Conservation (phyloP, 148 eudicot species). For the Pouteria glomerata region DNA sequence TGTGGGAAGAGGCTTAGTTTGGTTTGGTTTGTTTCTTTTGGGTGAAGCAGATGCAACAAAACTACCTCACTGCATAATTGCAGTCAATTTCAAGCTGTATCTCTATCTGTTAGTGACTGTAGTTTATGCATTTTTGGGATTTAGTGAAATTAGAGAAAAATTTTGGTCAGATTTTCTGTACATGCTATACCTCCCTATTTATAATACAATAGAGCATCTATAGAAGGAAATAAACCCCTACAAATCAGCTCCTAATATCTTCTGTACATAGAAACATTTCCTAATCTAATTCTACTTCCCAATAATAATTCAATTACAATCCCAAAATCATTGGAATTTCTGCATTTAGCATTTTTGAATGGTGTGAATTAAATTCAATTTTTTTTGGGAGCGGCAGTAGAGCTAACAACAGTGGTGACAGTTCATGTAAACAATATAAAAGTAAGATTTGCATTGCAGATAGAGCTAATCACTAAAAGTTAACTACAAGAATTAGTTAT, state of each 20-base stretch:
- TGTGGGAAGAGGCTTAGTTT: too few species aligned
- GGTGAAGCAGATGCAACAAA: not conserved
- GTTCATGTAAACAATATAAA: not conserved
- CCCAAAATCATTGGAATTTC: too few species aligned
- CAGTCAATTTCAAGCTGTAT: not conserved
- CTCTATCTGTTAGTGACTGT: not conserved
- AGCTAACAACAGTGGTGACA: not conserved
- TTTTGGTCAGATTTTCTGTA: too few species aligned
- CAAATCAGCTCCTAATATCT: too few species aligned
- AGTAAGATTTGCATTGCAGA: not conserved
- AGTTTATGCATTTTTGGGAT: not conserved
- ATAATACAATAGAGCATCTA: too few species aligned
- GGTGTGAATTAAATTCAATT: not conserved
- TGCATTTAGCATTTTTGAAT: not conserved
- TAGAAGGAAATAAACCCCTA: too few species aligned
- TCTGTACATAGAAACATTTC: too few species aligned
- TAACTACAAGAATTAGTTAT: not conserved
- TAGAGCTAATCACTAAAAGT: not conserved
- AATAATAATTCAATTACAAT: too few species aligned
- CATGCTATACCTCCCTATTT: too few species aligned
- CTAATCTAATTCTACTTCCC: too few species aligned
- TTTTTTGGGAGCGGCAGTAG: not conserved
- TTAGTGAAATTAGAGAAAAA: too few species aligned
- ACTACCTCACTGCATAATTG: not conserved
- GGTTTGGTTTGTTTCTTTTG: not conserved